Percentiles rank a stretch among this genome's conserved stretches.
These are phyloP conservation scores for Pestalotiopsis sp. DNA, from an alignment of 2,329 filamentous ascomycete species.

Conservation along the genomic window DNA sequence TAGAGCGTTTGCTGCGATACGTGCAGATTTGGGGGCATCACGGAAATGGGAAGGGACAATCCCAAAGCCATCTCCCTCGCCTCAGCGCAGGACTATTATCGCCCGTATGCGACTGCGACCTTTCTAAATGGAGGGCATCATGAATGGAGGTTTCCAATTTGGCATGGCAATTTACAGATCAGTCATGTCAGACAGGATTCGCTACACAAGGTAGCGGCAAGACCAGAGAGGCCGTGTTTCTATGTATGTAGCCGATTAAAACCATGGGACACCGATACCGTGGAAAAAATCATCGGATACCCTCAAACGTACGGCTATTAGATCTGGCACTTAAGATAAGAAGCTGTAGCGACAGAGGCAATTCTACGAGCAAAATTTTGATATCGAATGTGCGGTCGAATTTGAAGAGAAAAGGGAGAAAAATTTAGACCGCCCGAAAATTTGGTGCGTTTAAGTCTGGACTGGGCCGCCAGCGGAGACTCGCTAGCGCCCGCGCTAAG, in stretches of 20 bases:
- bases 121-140: background rate
- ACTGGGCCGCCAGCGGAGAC: background rate
- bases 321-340: constrained; percentile 33
- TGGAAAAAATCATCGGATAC: constrained; percentile 24
- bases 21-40: too few species aligned
- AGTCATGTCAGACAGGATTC: background rate
- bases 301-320: constrained; percentile 38
- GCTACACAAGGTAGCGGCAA: background rate
- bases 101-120: too few species aligned
- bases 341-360: constrained; percentile 28
- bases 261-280: constrained; percentile 37
- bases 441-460: background rate
- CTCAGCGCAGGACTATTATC: too few species aligned
- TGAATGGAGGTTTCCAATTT: background rate
- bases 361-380: constrained; percentile 30
- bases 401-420: constrained; percentile 28
- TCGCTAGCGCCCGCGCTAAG: background rate
- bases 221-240: background rate
- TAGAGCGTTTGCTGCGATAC: too few species aligned
- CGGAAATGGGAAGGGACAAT: too few species aligned
- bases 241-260: constrained; percentile 34
- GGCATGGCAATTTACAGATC: background rate
- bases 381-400: constrained; percentile 35
- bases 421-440: background rate
- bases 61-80: too few species aligned